Conservation (phyloP, 306 rosid species). For the Geum urbanum region DNA sequence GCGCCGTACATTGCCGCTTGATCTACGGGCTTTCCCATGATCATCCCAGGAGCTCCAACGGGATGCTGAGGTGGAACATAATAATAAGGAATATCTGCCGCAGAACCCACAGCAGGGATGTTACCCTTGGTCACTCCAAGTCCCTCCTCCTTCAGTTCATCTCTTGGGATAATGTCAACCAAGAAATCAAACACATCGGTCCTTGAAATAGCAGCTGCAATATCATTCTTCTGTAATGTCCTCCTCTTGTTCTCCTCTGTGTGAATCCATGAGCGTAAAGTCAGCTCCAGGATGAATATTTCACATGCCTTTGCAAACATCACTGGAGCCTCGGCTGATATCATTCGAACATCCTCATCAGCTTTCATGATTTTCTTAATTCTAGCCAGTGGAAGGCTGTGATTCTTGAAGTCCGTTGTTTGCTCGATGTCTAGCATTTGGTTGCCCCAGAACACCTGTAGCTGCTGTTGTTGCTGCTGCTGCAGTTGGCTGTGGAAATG, state of each 20-base stretch:
- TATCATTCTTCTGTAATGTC: conserved; percentile 74
- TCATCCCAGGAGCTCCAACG: conserved; percentile 48
- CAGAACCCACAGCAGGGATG: conserved; percentile 57
- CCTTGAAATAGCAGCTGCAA: conserved; percentile 73
- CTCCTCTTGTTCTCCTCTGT: conserved; percentile 79
- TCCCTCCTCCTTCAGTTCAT: conserved; percentile 78
- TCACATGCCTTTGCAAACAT: conserved; percentile 82
- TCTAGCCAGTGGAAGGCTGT: conserved; percentile 63
- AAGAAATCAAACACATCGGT: conserved; percentile 72
- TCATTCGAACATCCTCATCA: conserved; percentile 87
- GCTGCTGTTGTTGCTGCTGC: conserved; percentile 69
- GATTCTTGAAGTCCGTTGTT: conserved; percentile 61
- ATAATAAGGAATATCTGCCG: conserved; percentile 63
- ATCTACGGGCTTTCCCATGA: conserved; percentile 77
- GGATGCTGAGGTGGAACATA: conserved; percentile 62
- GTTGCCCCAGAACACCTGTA: conserved; percentile 69
- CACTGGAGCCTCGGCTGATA: conserved; percentile 77
- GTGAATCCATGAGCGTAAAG: conserved; percentile 81
- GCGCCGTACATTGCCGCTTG: conserved; percentile 44
- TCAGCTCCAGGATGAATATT: conserved; percentile 72
- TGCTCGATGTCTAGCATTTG: conserved; percentile 77
- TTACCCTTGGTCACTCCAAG: conserved; percentile 63
- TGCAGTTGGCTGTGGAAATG: conserved; percentile 71
- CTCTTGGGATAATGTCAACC: conserved; percentile 77
- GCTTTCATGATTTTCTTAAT: conserved; percentile 83